phyloP scores from a whole-genome alignment of 768 basidiomycete genomes.

The Russula sp. region DNA sequence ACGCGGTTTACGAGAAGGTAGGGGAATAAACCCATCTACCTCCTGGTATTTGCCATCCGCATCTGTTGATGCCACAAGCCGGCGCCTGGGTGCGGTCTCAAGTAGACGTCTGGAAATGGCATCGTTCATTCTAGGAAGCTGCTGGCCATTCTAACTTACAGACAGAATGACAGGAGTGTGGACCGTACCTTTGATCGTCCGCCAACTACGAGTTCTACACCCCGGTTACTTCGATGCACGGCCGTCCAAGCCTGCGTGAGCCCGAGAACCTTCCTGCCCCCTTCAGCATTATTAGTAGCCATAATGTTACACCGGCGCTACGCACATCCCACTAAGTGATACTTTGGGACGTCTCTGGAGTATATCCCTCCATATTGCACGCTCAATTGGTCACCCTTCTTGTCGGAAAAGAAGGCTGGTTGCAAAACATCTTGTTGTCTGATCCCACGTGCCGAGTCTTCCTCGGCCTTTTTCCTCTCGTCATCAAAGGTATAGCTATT shows the following conservation, averaged over 20 bases:
- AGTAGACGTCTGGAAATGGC: slow-evolving; percentile 49
- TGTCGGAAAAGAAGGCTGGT: slow-evolving; percentile 53
- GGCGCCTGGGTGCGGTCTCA: slow-evolving; percentile 44
- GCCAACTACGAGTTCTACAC: slow-evolving; percentile 18
- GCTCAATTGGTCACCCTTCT: slow-evolving; percentile 22
- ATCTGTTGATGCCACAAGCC: slow-evolving; percentile 35
- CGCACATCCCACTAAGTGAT: slow-evolving; percentile 22
- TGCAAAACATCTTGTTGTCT: slow-evolving; percentile 28
- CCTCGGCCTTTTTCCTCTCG: slow-evolving; percentile 32
- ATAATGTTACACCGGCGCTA: neutral
- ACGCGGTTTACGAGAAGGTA: slow-evolving; percentile 40
- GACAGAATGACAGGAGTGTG: slow-evolving; percentile 26
- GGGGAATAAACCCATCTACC: slow-evolving; percentile 58
- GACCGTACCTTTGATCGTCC: slow-evolving; percentile 24
- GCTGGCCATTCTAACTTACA: neutral
- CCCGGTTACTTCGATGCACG: slow-evolving; percentile 13
- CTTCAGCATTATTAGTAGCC: slow-evolving; percentile 21
- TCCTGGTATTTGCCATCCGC: slow-evolving; percentile 49
- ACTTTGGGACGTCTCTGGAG: slow-evolving; percentile 21
- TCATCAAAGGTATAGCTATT: slow-evolving; percentile 27
- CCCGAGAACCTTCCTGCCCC: slow-evolving; percentile 23
- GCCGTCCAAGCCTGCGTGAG: slow-evolving; percentile 12
- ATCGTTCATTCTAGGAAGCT: slow-evolving; percentile 49
- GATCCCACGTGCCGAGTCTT: slow-evolving; percentile 31
- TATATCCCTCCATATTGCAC: slow-evolving; percentile 21